Evolutionary conservation across 371 early-diverging fungal species (phyloP).

Genomic region (Syncephalastrum monosporum): DNA sequence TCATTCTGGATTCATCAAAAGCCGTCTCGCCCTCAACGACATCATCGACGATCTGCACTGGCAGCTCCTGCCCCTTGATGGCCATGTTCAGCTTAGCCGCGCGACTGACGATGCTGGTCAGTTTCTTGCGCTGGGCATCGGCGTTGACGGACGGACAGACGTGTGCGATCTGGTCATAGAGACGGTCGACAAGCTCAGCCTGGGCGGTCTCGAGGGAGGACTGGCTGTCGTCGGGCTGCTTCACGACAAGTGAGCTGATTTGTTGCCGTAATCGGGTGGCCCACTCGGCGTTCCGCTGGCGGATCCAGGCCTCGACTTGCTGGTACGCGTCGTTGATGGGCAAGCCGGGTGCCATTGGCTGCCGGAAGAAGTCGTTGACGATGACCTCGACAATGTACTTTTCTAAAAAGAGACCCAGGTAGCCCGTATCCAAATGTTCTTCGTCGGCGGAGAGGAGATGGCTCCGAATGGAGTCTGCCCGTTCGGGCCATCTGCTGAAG

Average conservation of each 20-base stretch:
- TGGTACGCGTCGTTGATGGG: slow-evolving; percentile 30
- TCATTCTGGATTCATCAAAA: slow-evolving; percentile 16
- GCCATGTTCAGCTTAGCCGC: slow-evolving; percentile 24
- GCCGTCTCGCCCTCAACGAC: slow-evolving; percentile 12
- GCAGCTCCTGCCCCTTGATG: slow-evolving; percentile 32
- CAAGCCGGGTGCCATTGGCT: slow-evolving; percentile 34
- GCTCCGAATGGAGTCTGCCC: slow-evolving; percentile 6
- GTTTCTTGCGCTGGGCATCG: slow-evolving; percentile 37
- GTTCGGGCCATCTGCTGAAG: slow-evolving; percentile 21
- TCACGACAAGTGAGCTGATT: slow-evolving; percentile 25
- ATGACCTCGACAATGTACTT: slow-evolving; percentile 24
- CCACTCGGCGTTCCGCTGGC: slow-evolving; percentile 27
- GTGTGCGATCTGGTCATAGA: slow-evolving; percentile 11
- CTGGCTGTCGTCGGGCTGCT: slow-evolving; percentile 24
- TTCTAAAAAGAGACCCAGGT: slow-evolving; percentile 24
- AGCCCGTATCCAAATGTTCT: slow-evolving; percentile 10
- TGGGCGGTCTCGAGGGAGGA: slow-evolving; percentile 9
- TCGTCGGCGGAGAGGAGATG: slow-evolving; percentile 8
- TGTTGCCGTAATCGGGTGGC: slow-evolving; percentile 40
- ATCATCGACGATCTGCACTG: neutral
- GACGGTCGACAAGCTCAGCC: slow-evolving; percentile 10
- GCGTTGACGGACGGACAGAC: slow-evolving; percentile 7
- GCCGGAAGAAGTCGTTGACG: slow-evolving; percentile 17
- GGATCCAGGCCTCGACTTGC: slow-evolving; percentile 29
- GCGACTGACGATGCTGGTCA: slow-evolving; percentile 24